Conservation (phyloP, 176 grass and related monocot genomes). For the Juncus effusus region DNA sequence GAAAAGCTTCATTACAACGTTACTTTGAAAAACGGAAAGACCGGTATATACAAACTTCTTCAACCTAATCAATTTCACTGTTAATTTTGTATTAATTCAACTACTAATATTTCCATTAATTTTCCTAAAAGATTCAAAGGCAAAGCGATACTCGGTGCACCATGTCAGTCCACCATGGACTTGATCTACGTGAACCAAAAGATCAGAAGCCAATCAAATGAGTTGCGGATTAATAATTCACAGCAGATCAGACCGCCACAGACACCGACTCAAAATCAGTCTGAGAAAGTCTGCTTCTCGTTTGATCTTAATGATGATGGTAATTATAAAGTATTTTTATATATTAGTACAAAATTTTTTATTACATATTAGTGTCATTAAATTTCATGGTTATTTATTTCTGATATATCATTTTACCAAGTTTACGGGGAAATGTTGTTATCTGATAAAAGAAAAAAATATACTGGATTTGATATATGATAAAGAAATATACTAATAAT, state of each 20-base stretch:
- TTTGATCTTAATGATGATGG: slow-evolving; percentile 43
- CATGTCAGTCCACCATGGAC: slow-evolving; percentile 21
- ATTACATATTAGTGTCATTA: not conserved
- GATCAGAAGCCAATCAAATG: slow-evolving; percentile 18
- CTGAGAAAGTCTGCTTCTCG: slow-evolving; percentile 14
- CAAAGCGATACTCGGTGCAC: slow-evolving; percentile 29
- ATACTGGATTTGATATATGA: too few relatives aligned
- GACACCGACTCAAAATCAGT: slow-evolving; percentile 26
- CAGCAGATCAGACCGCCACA: slow-evolving; percentile 3
- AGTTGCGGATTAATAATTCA: not conserved
- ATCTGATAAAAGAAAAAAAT: not conserved
- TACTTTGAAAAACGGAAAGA: slow-evolving; percentile 50
- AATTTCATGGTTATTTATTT: too few relatives aligned
- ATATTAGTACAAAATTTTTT: not conserved
- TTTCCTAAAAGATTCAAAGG: slow-evolving; percentile 35
- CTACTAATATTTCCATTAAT: not conserved
- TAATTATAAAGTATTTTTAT: not conserved
- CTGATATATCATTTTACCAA: too few relatives aligned
- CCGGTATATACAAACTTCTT: slow-evolving; percentile 23
- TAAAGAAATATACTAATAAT: too few relatives aligned
- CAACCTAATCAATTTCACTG: not conserved
- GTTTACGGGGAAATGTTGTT: not conserved
- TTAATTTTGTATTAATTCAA: not conserved
- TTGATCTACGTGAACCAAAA: slow-evolving; percentile 33
- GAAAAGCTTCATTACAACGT: slow-evolving; percentile 44